These are phyloP conservation scores for Chamaecyparis obtusa DNA, from an alignment of 75 land plant genomes.

Conservation along the genomic window DNA sequence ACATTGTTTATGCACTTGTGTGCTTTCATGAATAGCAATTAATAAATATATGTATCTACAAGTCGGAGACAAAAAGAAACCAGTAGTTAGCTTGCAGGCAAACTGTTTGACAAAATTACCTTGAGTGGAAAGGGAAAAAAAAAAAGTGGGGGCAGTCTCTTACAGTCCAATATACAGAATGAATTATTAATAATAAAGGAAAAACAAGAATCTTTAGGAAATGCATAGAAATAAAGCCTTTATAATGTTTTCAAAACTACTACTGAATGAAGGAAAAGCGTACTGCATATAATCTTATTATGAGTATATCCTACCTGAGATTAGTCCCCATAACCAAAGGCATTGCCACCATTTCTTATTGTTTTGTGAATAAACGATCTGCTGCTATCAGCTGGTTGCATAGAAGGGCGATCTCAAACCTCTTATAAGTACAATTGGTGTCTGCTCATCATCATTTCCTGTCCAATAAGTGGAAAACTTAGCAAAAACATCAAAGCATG, in stretches of 20 bases:
- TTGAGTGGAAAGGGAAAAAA: no score
- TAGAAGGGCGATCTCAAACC: not conserved
- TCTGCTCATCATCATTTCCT: constrained; percentile 61
- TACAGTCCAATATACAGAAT: not conserved
- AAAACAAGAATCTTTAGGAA: not conserved
- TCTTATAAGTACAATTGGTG: constrained; percentile 43
- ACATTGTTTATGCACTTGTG: no score
- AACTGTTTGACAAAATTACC: no score
- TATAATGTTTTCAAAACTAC: not conserved
- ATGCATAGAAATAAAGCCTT: not conserved
- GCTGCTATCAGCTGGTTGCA: not conserved
- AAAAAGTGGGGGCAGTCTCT: no score
- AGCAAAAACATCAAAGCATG: constrained; percentile 4
- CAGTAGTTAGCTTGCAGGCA: no score
- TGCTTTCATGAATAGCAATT: no score
- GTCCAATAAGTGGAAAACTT: not conserved
- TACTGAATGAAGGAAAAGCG: no score
- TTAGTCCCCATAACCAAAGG: not conserved
- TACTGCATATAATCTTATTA: not conserved
- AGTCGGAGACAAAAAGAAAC: no score
- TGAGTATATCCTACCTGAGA: not conserved
- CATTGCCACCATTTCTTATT: not conserved
- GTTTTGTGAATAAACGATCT: not conserved
- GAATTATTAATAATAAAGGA: not conserved
- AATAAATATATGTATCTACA: no score